Percentiles rank a stretch among this genome's conserved stretches.
Evolutionary conservation across 1,284 basidiomycete species (phyloP).

Genomic region (Binderoboletus segoi): DNA sequence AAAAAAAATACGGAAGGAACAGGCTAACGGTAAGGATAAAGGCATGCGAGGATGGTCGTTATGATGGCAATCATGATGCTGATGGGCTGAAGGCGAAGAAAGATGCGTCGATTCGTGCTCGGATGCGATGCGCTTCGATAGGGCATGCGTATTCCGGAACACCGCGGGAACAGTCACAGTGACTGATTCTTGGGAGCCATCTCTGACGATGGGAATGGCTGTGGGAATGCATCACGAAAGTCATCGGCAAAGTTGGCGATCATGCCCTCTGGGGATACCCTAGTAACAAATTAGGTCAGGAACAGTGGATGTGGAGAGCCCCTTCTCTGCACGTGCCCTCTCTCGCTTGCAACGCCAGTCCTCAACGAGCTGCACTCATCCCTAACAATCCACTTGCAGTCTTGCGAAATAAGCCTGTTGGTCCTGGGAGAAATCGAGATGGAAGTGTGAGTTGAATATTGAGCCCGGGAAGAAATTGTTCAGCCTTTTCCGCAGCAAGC

Average conservation of each 20-base stretch:
- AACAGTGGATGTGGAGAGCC: slow-evolving; percentile 17
- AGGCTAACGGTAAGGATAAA: no score
- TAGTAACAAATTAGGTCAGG: background rate
- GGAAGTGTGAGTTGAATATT: slow-evolving; percentile 35
- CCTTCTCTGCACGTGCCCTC: slow-evolving; percentile 13
- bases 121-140: no score
- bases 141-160: no score
- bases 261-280: slow-evolving; percentile 12
- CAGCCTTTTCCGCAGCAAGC: slow-evolving; percentile 39
- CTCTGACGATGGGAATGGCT: slow-evolving; percentile 13
- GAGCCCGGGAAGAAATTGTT: slow-evolving; percentile 46
- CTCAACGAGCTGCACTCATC: slow-evolving; percentile 25
- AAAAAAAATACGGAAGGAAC: no score
- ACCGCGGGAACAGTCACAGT: no score
- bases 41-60: no score
- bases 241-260: slow-evolving; percentile 17
- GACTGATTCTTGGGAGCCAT: no score
- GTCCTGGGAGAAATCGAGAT: slow-evolving; percentile 33
- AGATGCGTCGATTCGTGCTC: no score
- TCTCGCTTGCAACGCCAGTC: slow-evolving; percentile 33
- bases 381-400: slow-evolving; percentile 26
- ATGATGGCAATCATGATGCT: no score
- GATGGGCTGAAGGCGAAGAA: no score
- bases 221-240: slow-evolving; percentile 25
- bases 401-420: slow-evolving; percentile 30